A percentile compares a stretch with the other conserved stretches of the same genome.
phyloP scores from a whole-genome alignment of 2,329 filamentous ascomycete genomes.

The Nemania sp. region DNA sequence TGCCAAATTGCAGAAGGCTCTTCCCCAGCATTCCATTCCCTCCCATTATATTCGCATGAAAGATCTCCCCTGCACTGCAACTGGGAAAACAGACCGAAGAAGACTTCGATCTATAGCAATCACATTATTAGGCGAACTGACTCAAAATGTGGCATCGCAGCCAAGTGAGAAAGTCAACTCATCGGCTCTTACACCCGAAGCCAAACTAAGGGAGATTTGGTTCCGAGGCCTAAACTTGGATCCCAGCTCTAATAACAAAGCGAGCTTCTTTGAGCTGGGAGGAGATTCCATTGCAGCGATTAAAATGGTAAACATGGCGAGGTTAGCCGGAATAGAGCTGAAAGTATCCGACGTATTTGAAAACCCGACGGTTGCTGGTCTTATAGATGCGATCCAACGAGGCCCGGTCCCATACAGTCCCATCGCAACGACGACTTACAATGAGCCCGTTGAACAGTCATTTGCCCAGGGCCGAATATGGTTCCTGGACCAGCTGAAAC shows the following conservation, averaged over 20 bases:
- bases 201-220: constrained; percentile 11
- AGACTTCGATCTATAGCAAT: constrained; percentile 13
- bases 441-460: constrained; percentile 15
- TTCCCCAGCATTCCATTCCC: constrained; percentile 18
- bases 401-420: not conserved
- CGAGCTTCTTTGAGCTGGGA: constrained; percentile 14
- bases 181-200: constrained; percentile 10
- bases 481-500: constrained; percentile 16
- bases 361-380: constrained; percentile 9
- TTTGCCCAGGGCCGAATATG: constrained; percentile 16
- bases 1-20: constrained; percentile 5
- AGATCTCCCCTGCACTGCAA: constrained; percentile 8
- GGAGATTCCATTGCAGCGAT: constrained; percentile 14
- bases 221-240: constrained; percentile 7
- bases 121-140: constrained; percentile 1
- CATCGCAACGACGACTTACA: constrained; percentile 6
- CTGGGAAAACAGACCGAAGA: constrained; percentile 14
- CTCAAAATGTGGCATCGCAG: constrained; percentile 3
- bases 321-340: constrained; percentile 5
- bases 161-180: not conserved
- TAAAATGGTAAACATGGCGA: constrained; percentile 19
- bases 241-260: not conserved
- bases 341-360: constrained; percentile 16
- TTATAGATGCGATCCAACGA: constrained; percentile 2
- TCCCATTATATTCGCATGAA: constrained; percentile 10